These are phyloP conservation scores for Chlamydomonas eustigma DNA, from an alignment of 139 green algal species.

Conservation along the genomic window DNA sequence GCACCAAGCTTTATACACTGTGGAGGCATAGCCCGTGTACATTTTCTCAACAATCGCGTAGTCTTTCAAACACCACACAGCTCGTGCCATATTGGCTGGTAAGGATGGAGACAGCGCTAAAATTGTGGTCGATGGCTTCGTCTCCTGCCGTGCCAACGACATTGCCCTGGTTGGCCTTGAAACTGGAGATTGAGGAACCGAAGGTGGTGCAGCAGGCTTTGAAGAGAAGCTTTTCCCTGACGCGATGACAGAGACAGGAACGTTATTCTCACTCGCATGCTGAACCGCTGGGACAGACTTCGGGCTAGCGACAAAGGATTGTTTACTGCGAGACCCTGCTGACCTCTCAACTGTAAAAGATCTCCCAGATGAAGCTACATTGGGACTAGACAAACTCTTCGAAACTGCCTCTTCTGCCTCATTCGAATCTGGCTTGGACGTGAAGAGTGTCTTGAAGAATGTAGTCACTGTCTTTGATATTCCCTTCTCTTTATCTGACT, in stretches of 20 bases:
- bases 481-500: neutral
- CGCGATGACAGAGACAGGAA: neutral
- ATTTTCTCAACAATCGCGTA: conserved; percentile 52
- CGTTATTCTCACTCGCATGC: no score
- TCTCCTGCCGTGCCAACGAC: neutral
- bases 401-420: neutral
- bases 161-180: neutral
- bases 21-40: conserved; percentile 50
- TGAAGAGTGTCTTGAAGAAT: neutral
- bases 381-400: neutral
- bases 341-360: neutral
- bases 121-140: neutral
- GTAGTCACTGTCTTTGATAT: neutral
- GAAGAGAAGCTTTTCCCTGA: neutral
- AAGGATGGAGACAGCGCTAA: conserved; percentile 12
- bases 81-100: conserved; percentile 44
- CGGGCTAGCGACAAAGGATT: neutral
- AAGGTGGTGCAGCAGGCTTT: neutral
- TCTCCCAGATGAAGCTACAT: neutral
- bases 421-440: neutral
- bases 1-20: conserved; percentile 53
- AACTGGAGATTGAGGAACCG: neutral
- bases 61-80: conserved; percentile 45
- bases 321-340: neutral
- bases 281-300: no score